Evolutionary conservation across 1,139 yeast species (phyloP).

Genomic region (Kodamaea alishanica): DNA sequence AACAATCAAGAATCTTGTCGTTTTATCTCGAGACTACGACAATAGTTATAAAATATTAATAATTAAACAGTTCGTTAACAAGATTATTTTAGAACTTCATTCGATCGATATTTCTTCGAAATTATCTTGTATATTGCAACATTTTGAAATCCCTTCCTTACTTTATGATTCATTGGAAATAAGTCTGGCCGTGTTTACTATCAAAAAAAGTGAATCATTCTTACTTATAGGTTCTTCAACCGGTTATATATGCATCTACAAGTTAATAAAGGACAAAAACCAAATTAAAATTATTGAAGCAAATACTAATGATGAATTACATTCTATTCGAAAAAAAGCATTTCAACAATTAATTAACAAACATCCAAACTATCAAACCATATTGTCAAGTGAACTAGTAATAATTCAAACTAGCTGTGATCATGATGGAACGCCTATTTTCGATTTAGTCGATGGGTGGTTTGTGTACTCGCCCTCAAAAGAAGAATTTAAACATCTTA

Average conservation of each 20-base stretch:
- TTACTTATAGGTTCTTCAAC: conserved; percentile 7
- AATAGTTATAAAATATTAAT: neutral
- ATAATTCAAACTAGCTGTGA: conserved; percentile 34
- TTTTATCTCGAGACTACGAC: neutral
- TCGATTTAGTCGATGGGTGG: conserved; percentile 51
- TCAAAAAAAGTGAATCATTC: conserved; percentile 6
- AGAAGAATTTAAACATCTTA: conserved; percentile 31
- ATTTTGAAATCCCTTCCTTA: neutral
- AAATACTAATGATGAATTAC: conserved; percentile 21
- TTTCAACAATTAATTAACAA: conserved; percentile 23
- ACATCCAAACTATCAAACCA: too few species aligned
- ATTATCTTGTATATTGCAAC: neutral
- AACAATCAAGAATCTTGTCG: conserved; percentile 1
- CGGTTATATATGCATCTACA: conserved; percentile 5
- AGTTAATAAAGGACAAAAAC: neutral
- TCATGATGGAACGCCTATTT: conserved; percentile 38
- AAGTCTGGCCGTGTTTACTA: conserved; percentile 1
- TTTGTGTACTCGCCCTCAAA: conserved; percentile 46
- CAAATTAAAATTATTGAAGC: conserved; percentile 1
- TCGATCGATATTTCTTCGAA: neutral
- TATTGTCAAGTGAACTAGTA: conserved; percentile 13
- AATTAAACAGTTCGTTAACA: neutral
- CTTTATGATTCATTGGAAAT: neutral
- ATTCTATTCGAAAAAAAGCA: conserved; percentile 22
- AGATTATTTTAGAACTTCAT: conserved; percentile 2